phyloP scores from a whole-genome alignment of 495 filamentous ascomycete genomes.

The Cercophora samala region DNA sequence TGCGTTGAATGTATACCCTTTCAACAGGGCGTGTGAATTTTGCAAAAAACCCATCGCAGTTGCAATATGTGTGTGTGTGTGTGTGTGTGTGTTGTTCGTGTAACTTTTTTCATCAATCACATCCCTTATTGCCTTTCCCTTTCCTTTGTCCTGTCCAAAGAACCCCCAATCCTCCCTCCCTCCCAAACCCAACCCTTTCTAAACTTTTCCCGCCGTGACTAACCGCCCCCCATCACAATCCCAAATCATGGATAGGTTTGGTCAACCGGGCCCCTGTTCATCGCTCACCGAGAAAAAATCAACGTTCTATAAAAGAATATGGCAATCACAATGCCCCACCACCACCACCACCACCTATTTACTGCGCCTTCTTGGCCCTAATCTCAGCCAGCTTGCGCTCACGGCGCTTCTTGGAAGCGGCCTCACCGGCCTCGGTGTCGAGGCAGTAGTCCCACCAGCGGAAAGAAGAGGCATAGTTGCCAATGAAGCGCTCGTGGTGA shows the following conservation, averaged over 20 bases:
- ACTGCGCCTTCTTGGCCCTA: slow-evolving; percentile 62
- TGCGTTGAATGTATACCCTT: background rate
- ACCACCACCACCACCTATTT: slow-evolving; percentile 34
- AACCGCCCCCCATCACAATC: background rate
- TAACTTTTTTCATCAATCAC: slow-evolving; percentile 18
- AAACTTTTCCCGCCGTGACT: background rate
- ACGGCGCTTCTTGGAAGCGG: slow-evolving; percentile 77
- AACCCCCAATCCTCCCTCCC: background rate
- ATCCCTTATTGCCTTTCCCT: slow-evolving; percentile 15
- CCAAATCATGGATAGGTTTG: background rate
- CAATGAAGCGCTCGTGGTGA: slow-evolving; percentile 96
- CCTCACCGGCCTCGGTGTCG: slow-evolving; percentile 88
- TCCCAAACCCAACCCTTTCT: background rate
- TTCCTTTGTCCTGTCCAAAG: slow-evolving; percentile 7
- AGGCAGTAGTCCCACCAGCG: slow-evolving; percentile 97
- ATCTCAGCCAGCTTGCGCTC: slow-evolving; percentile 68
- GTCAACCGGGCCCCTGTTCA: background rate
- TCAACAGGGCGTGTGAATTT: background rate
- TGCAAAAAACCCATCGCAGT: background rate
- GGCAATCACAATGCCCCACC: slow-evolving; percentile 4
- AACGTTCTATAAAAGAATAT: background rate
- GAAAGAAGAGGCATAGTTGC: slow-evolving; percentile 97
- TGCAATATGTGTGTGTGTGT: background rate
- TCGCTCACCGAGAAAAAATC: background rate
- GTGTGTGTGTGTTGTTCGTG: background rate